Evolutionary conservation across 371 early-diverging fungal species (phyloP).

Genomic region (Catenaria anguillulae): DNA sequence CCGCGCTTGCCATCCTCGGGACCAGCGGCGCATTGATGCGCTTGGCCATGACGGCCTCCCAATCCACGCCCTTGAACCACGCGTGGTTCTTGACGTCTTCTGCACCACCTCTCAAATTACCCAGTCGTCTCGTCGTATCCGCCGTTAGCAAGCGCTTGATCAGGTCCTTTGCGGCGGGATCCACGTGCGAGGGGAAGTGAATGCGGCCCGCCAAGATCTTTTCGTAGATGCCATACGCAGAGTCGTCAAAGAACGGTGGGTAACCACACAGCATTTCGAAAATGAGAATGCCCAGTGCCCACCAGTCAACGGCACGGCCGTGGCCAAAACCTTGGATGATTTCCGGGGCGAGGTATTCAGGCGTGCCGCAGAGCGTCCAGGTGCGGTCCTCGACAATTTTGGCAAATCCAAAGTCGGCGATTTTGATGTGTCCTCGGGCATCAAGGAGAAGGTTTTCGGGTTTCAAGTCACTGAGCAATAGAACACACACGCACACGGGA

Average conservation of each 20-base stretch:
- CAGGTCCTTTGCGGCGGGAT: slow-evolving; percentile 57
- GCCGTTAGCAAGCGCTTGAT: slow-evolving; percentile 57
- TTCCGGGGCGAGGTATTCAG: slow-evolving; percentile 74
- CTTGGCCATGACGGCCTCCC: slow-evolving; percentile 19
- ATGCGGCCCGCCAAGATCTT: slow-evolving; percentile 60
- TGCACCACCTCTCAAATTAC: slow-evolving; percentile 40
- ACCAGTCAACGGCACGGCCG: slow-evolving; percentile 51
- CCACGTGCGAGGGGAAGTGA: slow-evolving; percentile 58
- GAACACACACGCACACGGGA: neutral
- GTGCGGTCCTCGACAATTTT: slow-evolving; percentile 86
- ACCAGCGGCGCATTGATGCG: slow-evolving; percentile 37
- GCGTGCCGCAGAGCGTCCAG: slow-evolving; percentile 97
- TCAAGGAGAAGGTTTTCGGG: slow-evolving; percentile 70
- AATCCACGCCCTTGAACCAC: slow-evolving; percentile 24
- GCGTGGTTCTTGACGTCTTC: slow-evolving; percentile 32
- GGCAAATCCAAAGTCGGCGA: slow-evolving; percentile 99
- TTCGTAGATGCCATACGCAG: slow-evolving; percentile 71
- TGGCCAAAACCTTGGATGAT: slow-evolving; percentile 47
- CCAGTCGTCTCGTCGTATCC: slow-evolving; percentile 59
- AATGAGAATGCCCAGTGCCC: slow-evolving; percentile 36
- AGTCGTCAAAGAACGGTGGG: slow-evolving; percentile 48
- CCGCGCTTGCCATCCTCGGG: slow-evolving; percentile 38
- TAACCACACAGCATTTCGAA: slow-evolving; percentile 15
- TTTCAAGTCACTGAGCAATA: too few species aligned
- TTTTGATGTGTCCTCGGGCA: slow-evolving; percentile 89